Base-by-base conservation (phyloP, 345 rosid genomes). In the Geranium rotundifolium region DNA sequence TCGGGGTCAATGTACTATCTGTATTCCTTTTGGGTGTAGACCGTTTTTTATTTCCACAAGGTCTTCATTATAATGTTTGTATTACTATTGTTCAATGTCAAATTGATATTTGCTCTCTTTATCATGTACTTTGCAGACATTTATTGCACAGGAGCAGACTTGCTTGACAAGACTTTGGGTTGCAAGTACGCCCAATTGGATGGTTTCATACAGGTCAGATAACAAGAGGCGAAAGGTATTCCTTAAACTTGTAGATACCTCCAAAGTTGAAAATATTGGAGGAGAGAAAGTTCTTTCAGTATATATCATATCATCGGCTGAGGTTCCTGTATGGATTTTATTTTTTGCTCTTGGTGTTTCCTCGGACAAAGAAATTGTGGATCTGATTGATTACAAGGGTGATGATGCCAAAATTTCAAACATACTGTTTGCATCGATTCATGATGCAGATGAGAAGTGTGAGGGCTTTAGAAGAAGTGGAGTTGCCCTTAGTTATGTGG, bases 71-170 rank as follows among this genome's bases (percentile, higher is more conserved):
- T 34, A 5, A 34, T 34, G 41, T 34, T 68, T 23, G 16, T n/a
- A 27, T 23, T 23, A 23, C 27, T 23, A 23, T 37, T 57, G 30
- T 59, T 29, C 41, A 19, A 23, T 13, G 4, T 37, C 8, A 17
- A 29, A 19, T 58, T 39, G 31, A 13, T 31, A 17, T n/a, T 7
- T 67, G 29, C 57, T 59, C 20, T 57, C 9, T 62, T 39, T 72
- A 63, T 57, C 67, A 49, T 74, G 69, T 67, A 61, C 7, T 19
- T 65, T 76, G 63, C 81, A 92, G 99, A 81, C 79, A 37, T 87
- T 89, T 68, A 75, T 89, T 63, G 96, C 99, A 13, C 99, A 92
- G 73, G 99, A 92, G 69, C 95, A 87, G 70, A 70, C 78, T 54
- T 89, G 88, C 68, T 29, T 74, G 75, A 89, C 78, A 80, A 87